These are phyloP conservation scores for Aspergillus ibericus DNA, from an alignment of 2,329 filamentous ascomycete genomes.

Conservation along the genomic window DNA sequence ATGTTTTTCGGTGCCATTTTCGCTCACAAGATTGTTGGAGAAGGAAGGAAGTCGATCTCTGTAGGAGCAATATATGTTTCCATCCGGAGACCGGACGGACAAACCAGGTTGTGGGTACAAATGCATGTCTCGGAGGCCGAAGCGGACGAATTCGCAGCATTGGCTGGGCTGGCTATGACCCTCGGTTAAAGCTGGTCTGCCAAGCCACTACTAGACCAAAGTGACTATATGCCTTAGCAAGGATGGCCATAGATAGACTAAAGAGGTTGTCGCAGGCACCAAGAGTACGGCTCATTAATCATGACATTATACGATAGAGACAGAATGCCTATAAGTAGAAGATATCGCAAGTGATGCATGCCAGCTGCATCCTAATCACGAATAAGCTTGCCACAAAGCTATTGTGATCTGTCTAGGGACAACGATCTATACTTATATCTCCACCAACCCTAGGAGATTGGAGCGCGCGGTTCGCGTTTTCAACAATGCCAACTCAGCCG, in stretches of 20 bases:
- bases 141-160: background rate
- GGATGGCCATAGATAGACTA: no score
- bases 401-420: fast-evolving
- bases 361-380: no score
- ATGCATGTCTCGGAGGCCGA: background rate
- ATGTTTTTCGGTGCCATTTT: conserved; percentile 22
- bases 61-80: background rate
- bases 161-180: no score
- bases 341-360: no score
- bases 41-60: background rate
- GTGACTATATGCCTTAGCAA: no score
- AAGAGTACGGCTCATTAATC: no score
- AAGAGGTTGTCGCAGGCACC: no score
- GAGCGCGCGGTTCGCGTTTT: background rate
- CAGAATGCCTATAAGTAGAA: no score
- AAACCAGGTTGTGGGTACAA: background rate
- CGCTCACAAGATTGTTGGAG: background rate
- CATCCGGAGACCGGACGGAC: background rate
- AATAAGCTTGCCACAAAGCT: no score
- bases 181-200: no score
- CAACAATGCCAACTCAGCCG: background rate
- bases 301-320: no score
- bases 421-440: background rate
- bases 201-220: no score
- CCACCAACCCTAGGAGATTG: background rate